Conservation (phyloP, 2,329 filamentous ascomycete genomes). For the Arthrobotrys musiformis region DNA sequence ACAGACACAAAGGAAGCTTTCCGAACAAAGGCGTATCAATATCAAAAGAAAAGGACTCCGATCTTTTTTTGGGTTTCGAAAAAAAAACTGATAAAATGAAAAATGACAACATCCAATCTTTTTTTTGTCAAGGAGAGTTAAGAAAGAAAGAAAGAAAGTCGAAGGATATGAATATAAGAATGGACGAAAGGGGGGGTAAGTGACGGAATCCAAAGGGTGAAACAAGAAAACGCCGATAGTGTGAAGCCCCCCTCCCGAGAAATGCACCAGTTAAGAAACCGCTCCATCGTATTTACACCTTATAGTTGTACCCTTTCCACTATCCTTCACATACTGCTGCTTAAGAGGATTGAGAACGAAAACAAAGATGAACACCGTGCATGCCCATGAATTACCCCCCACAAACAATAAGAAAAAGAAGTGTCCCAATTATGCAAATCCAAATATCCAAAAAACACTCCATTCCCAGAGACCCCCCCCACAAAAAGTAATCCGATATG, state of each 20-base stretch:
- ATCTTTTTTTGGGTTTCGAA: not conserved
- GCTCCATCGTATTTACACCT: not conserved
- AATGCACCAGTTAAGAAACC: constrained; percentile 1
- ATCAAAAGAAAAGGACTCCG: not conserved
- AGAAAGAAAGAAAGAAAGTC: no score
- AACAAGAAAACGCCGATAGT: constrained; percentile 31
- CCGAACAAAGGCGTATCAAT: not conserved
- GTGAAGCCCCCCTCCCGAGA: not conserved
- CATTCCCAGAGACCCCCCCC: not conserved
- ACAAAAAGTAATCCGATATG: constrained; percentile 33
- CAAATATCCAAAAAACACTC: constrained; percentile 17
- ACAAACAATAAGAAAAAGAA: constrained; percentile 31
- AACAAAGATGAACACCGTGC: constrained; percentile 25
- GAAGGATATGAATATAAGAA: not conserved
- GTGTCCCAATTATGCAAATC: constrained; percentile 21
- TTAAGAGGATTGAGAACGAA: not conserved
- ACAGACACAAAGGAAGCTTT: not conserved
- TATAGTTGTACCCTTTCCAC: not conserved
- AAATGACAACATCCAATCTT: not conserved
- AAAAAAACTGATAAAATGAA: not conserved
- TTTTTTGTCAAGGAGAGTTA: constrained; percentile 10
- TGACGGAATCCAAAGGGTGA: not conserved
- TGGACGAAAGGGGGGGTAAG: not conserved
- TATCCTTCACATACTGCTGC: constrained; percentile 12
- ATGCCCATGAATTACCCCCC: constrained; percentile 26